Conservation (phyloP, 352 stramenopile species). For the Saprolegnia parasitica region DNA sequence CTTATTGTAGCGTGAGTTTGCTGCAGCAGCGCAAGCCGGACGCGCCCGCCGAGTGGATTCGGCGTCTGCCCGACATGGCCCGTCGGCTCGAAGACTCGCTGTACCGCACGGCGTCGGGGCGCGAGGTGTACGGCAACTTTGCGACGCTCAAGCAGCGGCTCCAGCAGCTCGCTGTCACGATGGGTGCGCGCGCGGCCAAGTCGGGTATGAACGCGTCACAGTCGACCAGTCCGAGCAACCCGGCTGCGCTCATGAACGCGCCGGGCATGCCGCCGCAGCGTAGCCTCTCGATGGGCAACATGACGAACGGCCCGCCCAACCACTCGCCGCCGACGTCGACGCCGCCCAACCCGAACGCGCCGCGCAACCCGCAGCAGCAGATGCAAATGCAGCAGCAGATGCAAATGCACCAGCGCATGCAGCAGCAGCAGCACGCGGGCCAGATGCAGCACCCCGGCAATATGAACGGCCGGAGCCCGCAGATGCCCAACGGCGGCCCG, state of each 20-base stretch:
- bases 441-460: slow-evolving; percentile 19
- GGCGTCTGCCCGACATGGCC: slow-evolving; percentile 97
- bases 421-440: slow-evolving; percentile 67
- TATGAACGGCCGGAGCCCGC: background rate
- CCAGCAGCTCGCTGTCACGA: slow-evolving; percentile 93
- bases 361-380: slow-evolving; percentile 54
- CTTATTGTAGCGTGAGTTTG: slow-evolving; percentile 80
- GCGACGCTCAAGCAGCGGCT: slow-evolving; percentile 94
- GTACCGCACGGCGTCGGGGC: slow-evolving; percentile 89
- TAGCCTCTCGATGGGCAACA: slow-evolving; percentile 45
- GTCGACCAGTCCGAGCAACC: slow-evolving; percentile 11
- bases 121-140: slow-evolving; percentile 96
- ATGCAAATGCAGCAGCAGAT: slow-evolving; percentile 65
- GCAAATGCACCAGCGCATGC: slow-evolving; percentile 77
- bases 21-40: slow-evolving; percentile 96
- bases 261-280: slow-evolving; percentile 43
- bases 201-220: slow-evolving; percentile 34
- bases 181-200: slow-evolving; percentile 60
- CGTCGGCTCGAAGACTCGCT: slow-evolving; percentile 96
- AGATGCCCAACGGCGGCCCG: background rate
- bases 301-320: slow-evolving; percentile 17
- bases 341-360: slow-evolving; percentile 38
- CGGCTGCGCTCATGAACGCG: slow-evolving; percentile 13
- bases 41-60: slow-evolving; percentile 95
- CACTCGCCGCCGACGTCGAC: background rate